Base-by-base conservation (phyloP, 2,329 filamentous ascomycete species). In the Raffaelea arxii region DNA sequence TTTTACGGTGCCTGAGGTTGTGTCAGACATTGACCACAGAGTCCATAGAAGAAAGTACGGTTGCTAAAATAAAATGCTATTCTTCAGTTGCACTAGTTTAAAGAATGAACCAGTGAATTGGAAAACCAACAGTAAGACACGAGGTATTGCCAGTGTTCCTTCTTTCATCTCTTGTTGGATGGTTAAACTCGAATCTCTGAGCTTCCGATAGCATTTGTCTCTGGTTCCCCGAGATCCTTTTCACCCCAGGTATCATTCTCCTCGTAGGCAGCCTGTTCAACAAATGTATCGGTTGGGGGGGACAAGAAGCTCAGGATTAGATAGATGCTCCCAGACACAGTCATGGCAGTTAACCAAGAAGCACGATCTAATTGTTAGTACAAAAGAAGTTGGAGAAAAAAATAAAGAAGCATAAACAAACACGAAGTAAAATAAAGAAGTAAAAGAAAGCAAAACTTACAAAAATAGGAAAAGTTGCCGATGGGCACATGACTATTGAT, bases 391-490 rank as follows among this genome's bases (percentile, higher is more conserved):
- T 21, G 16, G 35, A 4, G 11, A 10, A 9, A n/a, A 16, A 11
- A 14, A 39, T n/a, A 14, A n/a, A 11, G 14, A 3, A 19, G 38
- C 9, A 9, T 30, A 30, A 16, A 16, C 27, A 16, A 16, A 35
- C 41, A 41, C 21, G 16, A 41, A 4, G 11, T 9, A 9, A n/a
- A 16, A 11, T 19, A 39, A 14, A 14, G 24, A 5, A 18, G 24
- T 18, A 11, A 11, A 9, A 9, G 16, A 6, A 4, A 21, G 18
- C 19, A 6, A 18, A 3, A 43, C 39, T 23, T 30, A 47, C 46
- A 47, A n/a, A 47, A 47, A 24, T 43, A 47, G 2, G 36, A 2
- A 23, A 39, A 43, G 36, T 47, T 47, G n/a, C 46, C 46, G 25
- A 47, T 25, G 12, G 16, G 9, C 4, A 44, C 37, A 10, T 37